Conservation (phyloP, 768 basidiomycete species). For the Amanita muscaria region DNA sequence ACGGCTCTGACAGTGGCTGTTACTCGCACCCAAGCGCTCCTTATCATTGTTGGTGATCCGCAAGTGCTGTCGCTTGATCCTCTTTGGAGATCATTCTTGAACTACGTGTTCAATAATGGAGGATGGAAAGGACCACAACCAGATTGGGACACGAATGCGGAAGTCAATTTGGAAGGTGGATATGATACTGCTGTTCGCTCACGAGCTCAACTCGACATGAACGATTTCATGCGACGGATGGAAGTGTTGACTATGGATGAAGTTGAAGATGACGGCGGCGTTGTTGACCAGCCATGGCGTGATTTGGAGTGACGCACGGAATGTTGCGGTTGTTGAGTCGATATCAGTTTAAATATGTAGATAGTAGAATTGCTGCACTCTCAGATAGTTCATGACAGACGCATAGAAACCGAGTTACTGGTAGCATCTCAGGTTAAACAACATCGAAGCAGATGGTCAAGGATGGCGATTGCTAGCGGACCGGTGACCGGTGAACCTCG, state of each 20-base stretch:
- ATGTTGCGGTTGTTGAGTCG: too few species aligned
- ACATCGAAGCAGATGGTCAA: too few species aligned
- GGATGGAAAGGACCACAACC: constrained; percentile 45
- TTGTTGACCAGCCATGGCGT: constrained; percentile 12
- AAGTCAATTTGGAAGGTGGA: constrained; percentile 15
- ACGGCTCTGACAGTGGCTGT: constrained; percentile 61
- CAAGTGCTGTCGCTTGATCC: constrained; percentile 52
- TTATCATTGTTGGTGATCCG: constrained; percentile 54
- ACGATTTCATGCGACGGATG: constrained; percentile 23
- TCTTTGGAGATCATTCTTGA: constrained; percentile 52
- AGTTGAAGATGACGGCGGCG: constrained; percentile 13
- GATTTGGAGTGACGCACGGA: constrained; percentile 2
- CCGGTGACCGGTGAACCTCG: too few species aligned
- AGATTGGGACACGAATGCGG: constrained; percentile 38
- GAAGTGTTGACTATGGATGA: constrained; percentile 14
- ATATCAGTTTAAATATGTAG: too few species aligned
- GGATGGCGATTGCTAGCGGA: too few species aligned
- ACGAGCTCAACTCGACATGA: constrained; percentile 25
- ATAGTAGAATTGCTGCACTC: too few species aligned
- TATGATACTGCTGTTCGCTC: constrained; percentile 16
- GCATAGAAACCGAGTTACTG: too few species aligned
- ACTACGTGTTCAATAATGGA: constrained; percentile 42
- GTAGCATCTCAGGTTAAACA: too few species aligned
- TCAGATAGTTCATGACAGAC: too few species aligned
- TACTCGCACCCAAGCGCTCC: constrained; percentile 54